Base-by-base conservation (phyloP, 202 grass and related monocot species). In the Elaeis oleifera region DNA sequence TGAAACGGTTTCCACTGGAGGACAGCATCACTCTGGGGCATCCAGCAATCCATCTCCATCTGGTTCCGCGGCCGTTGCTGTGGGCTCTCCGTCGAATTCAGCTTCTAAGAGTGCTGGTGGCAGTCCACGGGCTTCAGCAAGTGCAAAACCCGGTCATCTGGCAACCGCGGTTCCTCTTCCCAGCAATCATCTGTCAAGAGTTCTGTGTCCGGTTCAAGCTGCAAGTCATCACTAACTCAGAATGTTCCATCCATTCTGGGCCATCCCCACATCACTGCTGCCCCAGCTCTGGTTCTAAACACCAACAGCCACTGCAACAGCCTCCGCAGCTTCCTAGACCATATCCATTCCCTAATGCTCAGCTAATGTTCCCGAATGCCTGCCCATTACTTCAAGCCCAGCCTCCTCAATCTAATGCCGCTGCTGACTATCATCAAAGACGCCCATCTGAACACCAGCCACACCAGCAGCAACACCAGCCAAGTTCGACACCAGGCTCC, bases 211-310 rank as follows among this genome's bases (percentile, higher is more conserved):
- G 80, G 55, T 18, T 86, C 92, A 6, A 79, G 65, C 65, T 79
- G 70, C 66, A 91, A 86, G 80, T 65, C 74, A 32, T 63, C 68
- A 16, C 19, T 67, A 5, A 16, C 76, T 75, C 80, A 79, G 60
- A 89, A 61, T 51, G 75, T 85, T 60, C 80, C 85, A 51, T 86
- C 94, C 3, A 99, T 99, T 61, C 88, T 92, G 52, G 88, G 94
- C 3, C 88, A 92, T 21, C 85, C 88, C 0, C 85, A 74, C 51
- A 55, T 80, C 5, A 50, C 68, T 7, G 24, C 84, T 32, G 75
- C 68, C 54, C 81, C 23, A 87, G 74, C 67, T 74, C 63, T 0
- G 78, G 73, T 44, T 78, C 74, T 65, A 96, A 68, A 50, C 22
- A 11, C 8, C 62, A 89, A 53, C 86, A 85, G 32, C 32, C 32